Base-by-base conservation (phyloP, 331 rosid genomes). In the Quercus tomentella region DNA sequence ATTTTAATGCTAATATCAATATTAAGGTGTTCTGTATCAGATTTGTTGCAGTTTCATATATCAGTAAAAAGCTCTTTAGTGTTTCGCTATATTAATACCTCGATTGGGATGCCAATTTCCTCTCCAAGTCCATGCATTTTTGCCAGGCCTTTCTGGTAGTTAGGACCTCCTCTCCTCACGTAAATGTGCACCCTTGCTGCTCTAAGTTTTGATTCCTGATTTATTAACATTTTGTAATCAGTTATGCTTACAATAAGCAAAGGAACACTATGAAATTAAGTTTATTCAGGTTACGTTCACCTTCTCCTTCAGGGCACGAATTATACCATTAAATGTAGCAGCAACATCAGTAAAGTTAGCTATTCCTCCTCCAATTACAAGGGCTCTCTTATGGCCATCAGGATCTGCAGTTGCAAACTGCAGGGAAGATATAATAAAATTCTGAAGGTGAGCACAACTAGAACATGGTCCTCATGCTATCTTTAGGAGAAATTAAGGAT, bases 81-180 rank as follows among this genome's bases (percentile, higher is more conserved):
- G 4, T 60, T 21, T 10, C 1, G 45, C 63, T 80, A 31, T 70
- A 30, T 58, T 5, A 65, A 63, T 75, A 94, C 99, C 99, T 95
- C 98, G 62, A 95, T 87, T 22, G 99, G 98, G 84, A 95, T 83
- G 84, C 97, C 97, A 18, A 93, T 87, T 76, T 93, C 93, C 55
- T 91, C 97, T 55, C 94, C 99, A 55, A 95, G 94, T 10, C 84
- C 86, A 22, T 97, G 79, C 99, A 93, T 93, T 80, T 89, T 90
- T 1, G 92, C 94, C 52, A 93, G 93, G 58, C 98, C 99, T 74
- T 73, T 91, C 81, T 95, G 99, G 93, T 91, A 95, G 94, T 95
- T 95, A 16, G 99, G 99, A 75, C 99, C 99, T 25, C 99, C 99
- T 89, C 99, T 88, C 87, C 99, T 93, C 69, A 93, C 97, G 20